A percentile compares a stretch with the other conserved stretches of the same genome.
These are phyloP conservation scores for Candida quercuum DNA, from an alignment of 805 yeast genomes.

Conservation along the genomic window DNA sequence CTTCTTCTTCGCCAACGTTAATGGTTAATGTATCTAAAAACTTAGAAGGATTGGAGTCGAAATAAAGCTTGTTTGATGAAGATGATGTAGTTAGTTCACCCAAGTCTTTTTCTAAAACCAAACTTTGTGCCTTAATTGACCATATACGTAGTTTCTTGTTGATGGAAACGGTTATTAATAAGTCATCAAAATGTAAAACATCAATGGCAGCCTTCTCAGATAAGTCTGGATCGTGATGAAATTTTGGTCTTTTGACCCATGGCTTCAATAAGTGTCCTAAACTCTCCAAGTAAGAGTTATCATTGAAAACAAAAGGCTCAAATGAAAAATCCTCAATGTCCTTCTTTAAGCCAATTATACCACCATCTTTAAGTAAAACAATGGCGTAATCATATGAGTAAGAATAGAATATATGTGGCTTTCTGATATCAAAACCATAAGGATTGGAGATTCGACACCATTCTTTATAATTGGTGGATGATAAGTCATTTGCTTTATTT, in stretches of 20 bases:
- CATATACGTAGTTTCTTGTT: slow-evolving; percentile 54
- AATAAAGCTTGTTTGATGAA: slow-evolving; percentile 18
- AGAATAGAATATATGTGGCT: slow-evolving; percentile 48
- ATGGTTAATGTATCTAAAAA: slow-evolving; percentile 19
- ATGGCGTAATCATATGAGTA: slow-evolving; percentile 41
- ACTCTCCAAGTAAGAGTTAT: slow-evolving; percentile 40
- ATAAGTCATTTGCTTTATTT: slow-evolving; percentile 5
- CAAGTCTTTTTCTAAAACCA: slow-evolving; percentile 24
- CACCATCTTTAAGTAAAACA: slow-evolving; percentile 72
- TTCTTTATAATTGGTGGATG: slow-evolving; percentile 22
- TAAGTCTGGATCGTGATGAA: slow-evolving; percentile 37
- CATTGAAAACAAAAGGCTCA: slow-evolving; percentile 49
- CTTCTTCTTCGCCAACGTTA: slow-evolving; percentile 3
- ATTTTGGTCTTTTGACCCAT: slow-evolving; percentile 19
- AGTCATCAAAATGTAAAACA: slow-evolving; percentile 20
- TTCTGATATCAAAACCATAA: slow-evolving; percentile 52
- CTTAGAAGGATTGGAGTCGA: slow-evolving; percentile 28
- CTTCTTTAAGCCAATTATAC: slow-evolving; percentile 49
- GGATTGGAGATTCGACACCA: slow-evolving; percentile 73
- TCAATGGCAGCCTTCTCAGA: slow-evolving; percentile 31
- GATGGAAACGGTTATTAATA: slow-evolving; percentile 46
- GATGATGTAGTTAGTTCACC: slow-evolving; percentile 9
- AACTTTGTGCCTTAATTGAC: slow-evolving; percentile 37
- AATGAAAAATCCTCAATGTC: slow-evolving; percentile 17
- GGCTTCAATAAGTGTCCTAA: slow-evolving; percentile 27